Percentiles rank a stretch among this genome's conserved stretches.
phyloP scores from a whole-genome alignment of 768 basidiomycete genomes.

The Candolleomyces eurysporus region DNA sequence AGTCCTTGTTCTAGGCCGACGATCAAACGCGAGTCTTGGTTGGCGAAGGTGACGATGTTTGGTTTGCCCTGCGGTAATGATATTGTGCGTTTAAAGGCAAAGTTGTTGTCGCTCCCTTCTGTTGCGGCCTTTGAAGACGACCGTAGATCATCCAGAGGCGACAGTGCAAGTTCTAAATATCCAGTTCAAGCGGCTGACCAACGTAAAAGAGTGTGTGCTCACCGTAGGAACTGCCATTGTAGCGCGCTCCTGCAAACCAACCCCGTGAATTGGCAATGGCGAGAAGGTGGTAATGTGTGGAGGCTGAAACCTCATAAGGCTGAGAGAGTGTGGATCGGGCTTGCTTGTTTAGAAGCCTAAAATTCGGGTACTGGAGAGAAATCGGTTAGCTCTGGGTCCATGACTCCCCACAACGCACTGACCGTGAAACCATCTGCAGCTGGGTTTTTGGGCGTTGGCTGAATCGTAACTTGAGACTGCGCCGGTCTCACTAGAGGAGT shows the following conservation, averaged over 20 bases:
- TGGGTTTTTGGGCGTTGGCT: constrained; percentile 35
- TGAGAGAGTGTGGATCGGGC: constrained; percentile 63
- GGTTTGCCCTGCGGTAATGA: constrained; percentile 45
- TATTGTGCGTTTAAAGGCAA: constrained; percentile 53
- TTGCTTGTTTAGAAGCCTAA: constrained; percentile 57
- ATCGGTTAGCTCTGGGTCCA: not conserved
- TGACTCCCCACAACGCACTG: constrained; percentile 26
- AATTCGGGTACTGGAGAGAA: constrained; percentile 42
- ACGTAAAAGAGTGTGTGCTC: constrained; percentile 11
- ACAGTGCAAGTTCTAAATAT: constrained; percentile 55
- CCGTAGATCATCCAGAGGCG: constrained; percentile 61
- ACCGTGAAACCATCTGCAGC: constrained; percentile 40
- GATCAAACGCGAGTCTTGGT: constrained; percentile 57
- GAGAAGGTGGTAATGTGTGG: constrained; percentile 48
- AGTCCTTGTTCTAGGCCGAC: constrained; percentile 60
- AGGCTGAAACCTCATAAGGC: constrained; percentile 42
- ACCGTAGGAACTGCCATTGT: constrained; percentile 38
- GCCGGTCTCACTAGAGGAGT: constrained; percentile 36
- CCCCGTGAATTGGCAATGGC: constrained; percentile 57
- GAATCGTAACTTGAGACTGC: constrained; percentile 35
- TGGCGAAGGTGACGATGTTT: constrained; percentile 54
- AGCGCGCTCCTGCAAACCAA: constrained; percentile 67
- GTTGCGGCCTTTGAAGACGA: constrained; percentile 45
- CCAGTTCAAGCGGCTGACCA: not conserved
- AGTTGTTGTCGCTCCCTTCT: constrained; percentile 34